Evolutionary conservation across 805 yeast species (phyloP), one percentile per base, ranked within the genome.

Genomic region (Sungouiozyma intestinalis): DNA sequence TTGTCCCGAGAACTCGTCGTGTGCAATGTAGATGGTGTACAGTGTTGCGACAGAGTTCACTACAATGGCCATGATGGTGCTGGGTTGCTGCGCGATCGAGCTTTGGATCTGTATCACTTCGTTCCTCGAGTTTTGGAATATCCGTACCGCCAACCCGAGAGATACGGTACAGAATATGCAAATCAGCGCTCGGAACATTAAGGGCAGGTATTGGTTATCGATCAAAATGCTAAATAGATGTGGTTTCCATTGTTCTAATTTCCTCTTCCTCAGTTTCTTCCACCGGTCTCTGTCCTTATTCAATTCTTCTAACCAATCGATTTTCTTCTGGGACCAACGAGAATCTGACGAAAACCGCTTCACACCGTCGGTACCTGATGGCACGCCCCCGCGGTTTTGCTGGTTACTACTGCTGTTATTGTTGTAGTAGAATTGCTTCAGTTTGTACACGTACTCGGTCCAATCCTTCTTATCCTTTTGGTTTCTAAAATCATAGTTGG

Each of bases 41-140:
- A 77, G 72, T 19, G 85, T 63, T 2, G 95, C 95, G 47, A 79
- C 68, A 21, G 85, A 67, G 54, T 87, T 90, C 3, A 90, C 94
- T 40, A 78, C 78, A 2, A 92, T 73, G 3, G 97, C 92, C 94
- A 92, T 86, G 36, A 88, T 79, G 0, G 97, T 85, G 51, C 95
- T 81, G 15, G 98, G 82, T 54, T 84, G 87, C 56, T 84, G 94
- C 6, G 72, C 67, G 6, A 85, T 62, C 11, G 64, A 56, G 3
- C 48, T 46, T 1, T 47, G 36, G 8, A 48, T 48, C 8, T 44
- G 18, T 5, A 47, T 24, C 21, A 43, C 42, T 15, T 40, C 16
- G 14, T 44, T 40, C 35, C 58, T 48, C 4, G 74, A 63, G 45
- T 66, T 57, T 41, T 62, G 51, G 56, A 69, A 76, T 41, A 85